These are phyloP conservation scores for Leccinum variicolor DNA, from an alignment of 768 basidiomycete species.

Conservation along the genomic window DNA sequence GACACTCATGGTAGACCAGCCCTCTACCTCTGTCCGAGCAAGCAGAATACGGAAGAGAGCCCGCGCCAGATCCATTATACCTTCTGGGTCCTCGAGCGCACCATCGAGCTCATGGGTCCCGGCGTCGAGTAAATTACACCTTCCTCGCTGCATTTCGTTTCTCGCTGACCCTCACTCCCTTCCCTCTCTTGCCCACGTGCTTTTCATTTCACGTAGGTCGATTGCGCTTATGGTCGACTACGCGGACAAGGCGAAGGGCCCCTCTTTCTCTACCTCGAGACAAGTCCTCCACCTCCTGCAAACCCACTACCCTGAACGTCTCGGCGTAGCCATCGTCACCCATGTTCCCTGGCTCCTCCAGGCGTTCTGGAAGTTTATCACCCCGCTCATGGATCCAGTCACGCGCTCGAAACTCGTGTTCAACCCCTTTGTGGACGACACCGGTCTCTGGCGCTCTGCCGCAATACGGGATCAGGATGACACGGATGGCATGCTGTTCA, in stretches of 20 bases:
- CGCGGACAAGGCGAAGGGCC: slow-evolving; percentile 64
- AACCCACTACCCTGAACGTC: slow-evolving; percentile 83
- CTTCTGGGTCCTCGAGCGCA: slow-evolving; percentile 76
- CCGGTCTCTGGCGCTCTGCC: slow-evolving; percentile 27
- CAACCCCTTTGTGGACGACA: slow-evolving; percentile 46
- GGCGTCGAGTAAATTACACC: slow-evolving; percentile 66
- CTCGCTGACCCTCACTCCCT: background rate
- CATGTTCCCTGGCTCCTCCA: slow-evolving; percentile 80
- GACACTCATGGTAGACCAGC: slow-evolving; percentile 66
- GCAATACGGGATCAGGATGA: slow-evolving; percentile 19
- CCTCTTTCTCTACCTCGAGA: slow-evolving; percentile 38
- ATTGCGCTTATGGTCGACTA: slow-evolving; percentile 75
- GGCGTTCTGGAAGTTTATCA: slow-evolving; percentile 74
- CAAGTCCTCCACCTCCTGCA: slow-evolving; percentile 63
- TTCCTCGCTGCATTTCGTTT: background rate
- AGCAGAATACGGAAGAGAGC: slow-evolving; percentile 75
- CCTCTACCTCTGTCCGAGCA: slow-evolving; percentile 63
- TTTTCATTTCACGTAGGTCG: slow-evolving; percentile 40
- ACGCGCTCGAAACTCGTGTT: slow-evolving; percentile 75
- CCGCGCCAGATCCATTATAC: slow-evolving; percentile 70
- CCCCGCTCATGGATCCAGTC: slow-evolving; percentile 80
- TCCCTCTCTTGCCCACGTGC: background rate
- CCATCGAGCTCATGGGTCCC: slow-evolving; percentile 75
- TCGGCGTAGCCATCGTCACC: slow-evolving; percentile 69
- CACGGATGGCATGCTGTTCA: slow-evolving; percentile 44